Base-by-base conservation (phyloP, 108 stramenopile genomes). In the Halocafeteria seosinensis region DNA sequence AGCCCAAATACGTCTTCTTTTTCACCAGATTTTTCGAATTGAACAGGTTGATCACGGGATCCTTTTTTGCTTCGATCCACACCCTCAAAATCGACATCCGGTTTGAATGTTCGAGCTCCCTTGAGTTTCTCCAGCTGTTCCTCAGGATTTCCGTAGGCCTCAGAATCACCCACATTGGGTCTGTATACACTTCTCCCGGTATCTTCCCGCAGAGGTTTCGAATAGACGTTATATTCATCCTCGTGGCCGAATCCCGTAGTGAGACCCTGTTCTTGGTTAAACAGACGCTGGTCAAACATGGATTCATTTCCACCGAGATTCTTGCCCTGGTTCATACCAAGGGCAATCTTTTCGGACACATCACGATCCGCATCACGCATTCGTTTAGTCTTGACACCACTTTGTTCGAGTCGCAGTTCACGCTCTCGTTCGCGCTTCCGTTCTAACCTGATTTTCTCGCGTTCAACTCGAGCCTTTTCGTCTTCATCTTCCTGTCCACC, bases 221-320 rank as follows among this genome's bases (percentile, higher is more conserved):
- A 76, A 73, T 94, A 98, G 11, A 85, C 77, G 69, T 90, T 92
- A 82, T 98, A 94, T 29, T 92, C 96, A 62, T 92, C 93, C n/a
- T 94, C 93, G 2, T 77, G 86, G 1, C 96, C 96, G 78, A 98
- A 95, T 28, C 93, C 93, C 50, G 85, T 76, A 62, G 88, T 87
- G 81, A 95, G 77, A 33, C 96, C 96, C 2, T 85, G 85, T 50
- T 78, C 77, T 70, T 94, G 91, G 69, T 91, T 91, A 79, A 94
- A 98, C 50, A 98, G 67, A 12, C 96, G 75, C 24, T 85, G 75
- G 78, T 98, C 96, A 62, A 90, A 91, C 47, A 83, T 85, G 35
- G 85, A 87, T 1, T 72, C 85, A n/a, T n/a, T n/a, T 0, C 79
- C 85, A 2, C 65, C 52, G 36, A 67, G 77, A 34, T 64, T 78